Percentiles rank a stretch among this genome's conserved stretches.
phyloP scores from a whole-genome alignment of 176 grass and related monocot species.

The Alopecurus myosuroides region DNA sequence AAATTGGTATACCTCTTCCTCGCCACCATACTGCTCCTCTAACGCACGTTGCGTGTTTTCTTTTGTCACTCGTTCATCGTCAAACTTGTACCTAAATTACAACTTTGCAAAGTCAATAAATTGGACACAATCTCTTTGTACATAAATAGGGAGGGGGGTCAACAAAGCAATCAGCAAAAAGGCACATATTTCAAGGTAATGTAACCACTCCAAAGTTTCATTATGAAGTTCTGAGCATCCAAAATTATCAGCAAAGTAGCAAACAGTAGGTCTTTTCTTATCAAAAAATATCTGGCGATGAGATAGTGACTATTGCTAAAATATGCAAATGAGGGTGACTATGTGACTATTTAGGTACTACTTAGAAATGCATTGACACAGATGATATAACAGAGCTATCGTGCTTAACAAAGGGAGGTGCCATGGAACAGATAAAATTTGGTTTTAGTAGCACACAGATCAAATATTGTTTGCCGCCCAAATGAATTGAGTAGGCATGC shows the following conservation, averaged over 20 bases:
- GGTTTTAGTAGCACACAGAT: neutral
- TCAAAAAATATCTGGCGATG: neutral
- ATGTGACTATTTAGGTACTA: neutral
- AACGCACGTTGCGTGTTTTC: conserved; percentile 50
- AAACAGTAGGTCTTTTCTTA: neutral
- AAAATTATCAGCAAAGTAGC: neutral
- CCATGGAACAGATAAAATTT: neutral
- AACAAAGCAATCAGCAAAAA: conserved; percentile 1
- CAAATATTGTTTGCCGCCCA: neutral
- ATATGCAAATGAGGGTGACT: neutral
- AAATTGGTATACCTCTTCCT: conserved; percentile 53
- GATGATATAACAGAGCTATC: neutral
- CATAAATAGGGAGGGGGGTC: neutral
- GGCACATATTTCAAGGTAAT: neutral
- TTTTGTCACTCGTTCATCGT: conserved; percentile 80
- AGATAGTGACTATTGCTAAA: neutral
- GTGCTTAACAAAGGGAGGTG: neutral
- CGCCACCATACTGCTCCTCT: conserved; percentile 79
- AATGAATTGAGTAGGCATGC: neutral
- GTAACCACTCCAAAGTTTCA: neutral
- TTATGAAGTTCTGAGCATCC: neutral
- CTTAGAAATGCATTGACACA: neutral
- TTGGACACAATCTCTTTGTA: neutral
- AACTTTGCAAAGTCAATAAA: conserved; percentile 15
- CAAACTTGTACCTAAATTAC: conserved; percentile 64